These are phyloP conservation scores for Pseudomassariella vexata DNA, from an alignment of 2,329 filamentous ascomycete genomes.

Conservation along the genomic window DNA sequence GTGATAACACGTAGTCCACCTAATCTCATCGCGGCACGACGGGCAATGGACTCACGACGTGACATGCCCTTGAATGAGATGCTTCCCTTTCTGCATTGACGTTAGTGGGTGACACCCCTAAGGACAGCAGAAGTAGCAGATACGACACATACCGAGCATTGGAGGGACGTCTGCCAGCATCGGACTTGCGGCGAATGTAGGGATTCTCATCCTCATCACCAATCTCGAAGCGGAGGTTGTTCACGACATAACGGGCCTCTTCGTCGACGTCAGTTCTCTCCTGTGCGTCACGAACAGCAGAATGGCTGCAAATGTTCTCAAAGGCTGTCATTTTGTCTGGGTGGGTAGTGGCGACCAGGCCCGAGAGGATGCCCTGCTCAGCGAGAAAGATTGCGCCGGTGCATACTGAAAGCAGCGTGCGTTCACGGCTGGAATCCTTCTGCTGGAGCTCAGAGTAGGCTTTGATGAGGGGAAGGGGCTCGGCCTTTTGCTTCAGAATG, in stretches of 20 bases:
- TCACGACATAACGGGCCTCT: constrained; percentile 77
- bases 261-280: constrained; percentile 81
- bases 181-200: constrained; percentile 72
- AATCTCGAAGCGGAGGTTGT: constrained; percentile 83
- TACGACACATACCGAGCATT: constrained; percentile 48
- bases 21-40: constrained; percentile 70
- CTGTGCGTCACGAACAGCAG: constrained; percentile 61
- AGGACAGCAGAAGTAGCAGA: background rate
- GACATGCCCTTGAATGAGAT: constrained; percentile 73
- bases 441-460: constrained; percentile 76
- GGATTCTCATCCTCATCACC: constrained; percentile 78
- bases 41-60: constrained; percentile 74
- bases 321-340: constrained; percentile 74
- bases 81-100: constrained; percentile 65
- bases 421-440: constrained; percentile 72
- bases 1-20: constrained; percentile 70
- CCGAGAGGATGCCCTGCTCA: constrained; percentile 69
- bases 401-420: constrained; percentile 74
- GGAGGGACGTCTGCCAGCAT: constrained; percentile 55
- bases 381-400: constrained; percentile 75
- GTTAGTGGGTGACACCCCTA: constrained; percentile 15
- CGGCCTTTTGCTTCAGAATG: constrained; percentile 60
- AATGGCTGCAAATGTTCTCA: constrained; percentile 74
- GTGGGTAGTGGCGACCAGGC: constrained; percentile 76
- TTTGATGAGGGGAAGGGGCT: constrained; percentile 67